These are phyloP conservation scores for Lactarius quietus DNA, from an alignment of 768 basidiomycete genomes.

Conservation along the genomic window DNA sequence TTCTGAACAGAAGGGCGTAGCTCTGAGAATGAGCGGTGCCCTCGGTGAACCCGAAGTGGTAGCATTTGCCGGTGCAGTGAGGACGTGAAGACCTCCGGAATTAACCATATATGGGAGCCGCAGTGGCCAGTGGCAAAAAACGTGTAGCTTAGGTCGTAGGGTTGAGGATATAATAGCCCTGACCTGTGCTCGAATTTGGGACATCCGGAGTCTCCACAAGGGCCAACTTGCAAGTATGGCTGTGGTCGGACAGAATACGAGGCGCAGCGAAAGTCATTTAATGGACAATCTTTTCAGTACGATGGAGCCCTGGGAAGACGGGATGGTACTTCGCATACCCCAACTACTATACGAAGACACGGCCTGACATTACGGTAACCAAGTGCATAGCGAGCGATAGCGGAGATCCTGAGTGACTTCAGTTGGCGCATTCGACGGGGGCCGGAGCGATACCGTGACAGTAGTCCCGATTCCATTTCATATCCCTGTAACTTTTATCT, in stretches of 20 bases:
- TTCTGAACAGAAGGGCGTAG: too few relatives aligned
- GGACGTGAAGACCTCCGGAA: not conserved
- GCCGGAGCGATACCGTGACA: too few relatives aligned
- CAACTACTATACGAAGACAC: not conserved
- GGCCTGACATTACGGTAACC: not conserved
- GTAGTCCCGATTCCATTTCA: too few relatives aligned
- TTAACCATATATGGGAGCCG: not conserved
- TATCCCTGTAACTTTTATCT: too few relatives aligned
- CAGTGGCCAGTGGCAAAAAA: not conserved
- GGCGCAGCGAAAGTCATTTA: not conserved
- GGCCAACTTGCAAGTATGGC: not conserved
- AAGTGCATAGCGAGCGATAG: too few relatives aligned
- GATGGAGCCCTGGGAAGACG: not conserved
- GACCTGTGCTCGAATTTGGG: not conserved
- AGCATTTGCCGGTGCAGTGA: not conserved
- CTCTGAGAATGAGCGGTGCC: not conserved
- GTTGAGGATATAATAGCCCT: too few relatives aligned
- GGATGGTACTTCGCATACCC: not conserved
- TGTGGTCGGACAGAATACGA: not conserved
- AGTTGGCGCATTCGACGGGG: too few relatives aligned
- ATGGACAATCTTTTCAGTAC: not conserved
- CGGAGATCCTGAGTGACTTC: too few relatives aligned
- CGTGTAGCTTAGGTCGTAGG: too few relatives aligned
- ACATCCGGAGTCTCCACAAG: not conserved
- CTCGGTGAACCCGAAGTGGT: not conserved